These are phyloP conservation scores for Cyberlindnera maritima DNA, from an alignment of 805 yeast species.

Conservation along the genomic window DNA sequence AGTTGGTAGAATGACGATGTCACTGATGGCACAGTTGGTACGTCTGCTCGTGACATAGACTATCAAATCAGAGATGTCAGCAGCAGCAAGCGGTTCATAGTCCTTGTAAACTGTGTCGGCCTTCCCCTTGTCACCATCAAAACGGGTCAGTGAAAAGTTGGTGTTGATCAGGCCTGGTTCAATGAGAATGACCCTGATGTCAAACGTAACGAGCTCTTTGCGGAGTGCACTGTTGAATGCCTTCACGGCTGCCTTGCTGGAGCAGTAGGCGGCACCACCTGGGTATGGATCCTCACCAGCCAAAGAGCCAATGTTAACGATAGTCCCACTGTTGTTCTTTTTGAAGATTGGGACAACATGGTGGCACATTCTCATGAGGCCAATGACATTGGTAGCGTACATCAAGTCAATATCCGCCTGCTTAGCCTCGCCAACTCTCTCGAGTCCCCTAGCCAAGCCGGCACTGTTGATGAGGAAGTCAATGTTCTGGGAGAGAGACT, in stretches of 20 bases:
- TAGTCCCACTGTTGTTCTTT: slow-evolving; percentile 63
- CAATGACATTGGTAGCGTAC: slow-evolving; percentile 84
- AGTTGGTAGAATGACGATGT: slow-evolving; percentile 79
- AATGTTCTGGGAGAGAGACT: slow-evolving; percentile 52
- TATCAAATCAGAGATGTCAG: slow-evolving; percentile 58
- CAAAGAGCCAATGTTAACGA: slow-evolving; percentile 68
- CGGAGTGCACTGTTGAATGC: slow-evolving; percentile 68
- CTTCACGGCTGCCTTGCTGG: slow-evolving; percentile 70
- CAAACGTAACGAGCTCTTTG: slow-evolving; percentile 67
- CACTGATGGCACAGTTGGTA: slow-evolving; percentile 60
- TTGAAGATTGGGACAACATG: slow-evolving; percentile 66
- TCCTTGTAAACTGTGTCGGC: slow-evolving; percentile 57
- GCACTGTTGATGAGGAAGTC: slow-evolving; percentile 71
- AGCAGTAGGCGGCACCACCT: slow-evolving; percentile 67
- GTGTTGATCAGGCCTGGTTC: slow-evolving; percentile 70
- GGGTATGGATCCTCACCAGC: slow-evolving; percentile 73
- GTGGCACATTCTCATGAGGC: slow-evolving; percentile 80
- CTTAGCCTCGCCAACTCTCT: slow-evolving; percentile 65
- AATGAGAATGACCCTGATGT: slow-evolving; percentile 57
- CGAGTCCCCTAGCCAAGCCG: slow-evolving; percentile 77
- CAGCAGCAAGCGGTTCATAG: slow-evolving; percentile 53
- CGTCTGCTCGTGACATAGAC: slow-evolving; percentile 55
- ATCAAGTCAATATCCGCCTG: slow-evolving; percentile 63
- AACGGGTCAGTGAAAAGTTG: slow-evolving; percentile 56
- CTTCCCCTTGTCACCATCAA: slow-evolving; percentile 48